Evolutionary conservation across 768 basidiomycete species (phyloP).

Genomic region (Boletus speciosus): DNA sequence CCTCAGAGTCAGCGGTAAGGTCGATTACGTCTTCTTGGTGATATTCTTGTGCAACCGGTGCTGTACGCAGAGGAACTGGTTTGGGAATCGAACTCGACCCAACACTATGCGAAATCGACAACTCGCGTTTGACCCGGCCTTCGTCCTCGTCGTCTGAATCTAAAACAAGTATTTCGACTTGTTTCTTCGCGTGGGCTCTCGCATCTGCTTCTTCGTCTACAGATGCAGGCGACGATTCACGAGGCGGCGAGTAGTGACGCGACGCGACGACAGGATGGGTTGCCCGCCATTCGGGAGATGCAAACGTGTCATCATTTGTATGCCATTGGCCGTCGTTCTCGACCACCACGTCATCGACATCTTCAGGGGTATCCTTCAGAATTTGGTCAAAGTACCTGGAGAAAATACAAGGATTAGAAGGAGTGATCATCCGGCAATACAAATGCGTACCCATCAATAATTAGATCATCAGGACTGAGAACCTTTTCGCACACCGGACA

Average conservation of each 20-base stretch:
- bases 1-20: conserved; percentile 76
- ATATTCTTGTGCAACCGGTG: conserved; percentile 25
- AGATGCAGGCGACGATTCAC: conserved; percentile 25
- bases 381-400: conserved; percentile 86
- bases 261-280: conserved; percentile 40
- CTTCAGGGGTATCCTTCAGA: conserved; percentile 69
- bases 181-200: conserved; percentile 45
- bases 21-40: conserved; percentile 67
- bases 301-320: conserved; percentile 82
- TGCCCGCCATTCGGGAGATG: conserved; percentile 67
- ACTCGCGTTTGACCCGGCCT: conserved; percentile 68
- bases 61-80: conserved; percentile 17
- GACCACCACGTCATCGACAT: conserved; percentile 87
- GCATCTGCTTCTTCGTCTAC: conserved; percentile 29
- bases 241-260: conserved; percentile 29
- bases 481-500: conserved; percentile 91
- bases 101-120: conserved; percentile 63
- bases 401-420: not conserved
- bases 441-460: conserved; percentile 79
- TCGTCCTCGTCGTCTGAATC: conserved; percentile 79
- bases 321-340: conserved; percentile 98
- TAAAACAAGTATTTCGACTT: conserved; percentile 59
- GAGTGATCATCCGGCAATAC: not conserved
- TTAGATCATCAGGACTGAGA: conserved; percentile 75
- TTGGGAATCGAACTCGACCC: conserved; percentile 36